Percentiles rank a stretch among this genome's conserved stretches.
These are phyloP conservation scores for Flaveria linearis DNA, from an alignment of 129 eudicot species.

Conservation along the genomic window DNA sequence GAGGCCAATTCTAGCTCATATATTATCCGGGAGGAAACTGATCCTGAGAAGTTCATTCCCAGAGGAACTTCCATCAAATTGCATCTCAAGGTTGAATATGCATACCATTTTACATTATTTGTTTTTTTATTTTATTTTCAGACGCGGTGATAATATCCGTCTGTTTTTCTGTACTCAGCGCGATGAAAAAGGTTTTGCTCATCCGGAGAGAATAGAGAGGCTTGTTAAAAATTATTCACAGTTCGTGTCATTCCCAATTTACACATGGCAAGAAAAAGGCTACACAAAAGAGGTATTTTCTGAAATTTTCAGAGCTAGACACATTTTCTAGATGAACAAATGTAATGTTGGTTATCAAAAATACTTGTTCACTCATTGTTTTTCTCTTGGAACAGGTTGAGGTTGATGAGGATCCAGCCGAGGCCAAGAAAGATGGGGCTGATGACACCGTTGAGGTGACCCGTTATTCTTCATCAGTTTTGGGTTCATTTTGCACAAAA, in stretches of 20 bases:
- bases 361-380: not conserved
- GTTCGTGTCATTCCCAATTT: conserved; percentile 92
- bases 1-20: conserved; percentile 92
- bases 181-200: conserved; percentile 83
- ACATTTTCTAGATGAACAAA: not conserved
- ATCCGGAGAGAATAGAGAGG: conserved; percentile 64
- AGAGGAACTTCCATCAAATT: conserved; percentile 86
- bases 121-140: conserved; percentile 4
- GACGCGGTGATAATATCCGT: conserved; percentile 3
- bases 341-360: not conserved
- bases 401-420: conserved; percentile 89
- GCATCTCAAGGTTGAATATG: conserved; percentile 68
- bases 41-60: conserved; percentile 71
- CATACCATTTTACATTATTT: not conserved
- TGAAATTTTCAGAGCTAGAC: not conserved
- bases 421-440: conserved; percentile 63
- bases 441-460: conserved; percentile 59
- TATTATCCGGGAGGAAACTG: conserved; percentile 86
- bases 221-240: conserved; percentile 89
- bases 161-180: conserved; percentile 48
- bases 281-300: conserved; percentile 72
- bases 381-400: conserved; percentile 55
- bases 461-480: not conserved
- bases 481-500: not conserved
- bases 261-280: conserved; percentile 96